phyloP scores from a whole-genome alignment of 2,329 filamentous ascomycete species.

The Alternaria tenuissima region DNA sequence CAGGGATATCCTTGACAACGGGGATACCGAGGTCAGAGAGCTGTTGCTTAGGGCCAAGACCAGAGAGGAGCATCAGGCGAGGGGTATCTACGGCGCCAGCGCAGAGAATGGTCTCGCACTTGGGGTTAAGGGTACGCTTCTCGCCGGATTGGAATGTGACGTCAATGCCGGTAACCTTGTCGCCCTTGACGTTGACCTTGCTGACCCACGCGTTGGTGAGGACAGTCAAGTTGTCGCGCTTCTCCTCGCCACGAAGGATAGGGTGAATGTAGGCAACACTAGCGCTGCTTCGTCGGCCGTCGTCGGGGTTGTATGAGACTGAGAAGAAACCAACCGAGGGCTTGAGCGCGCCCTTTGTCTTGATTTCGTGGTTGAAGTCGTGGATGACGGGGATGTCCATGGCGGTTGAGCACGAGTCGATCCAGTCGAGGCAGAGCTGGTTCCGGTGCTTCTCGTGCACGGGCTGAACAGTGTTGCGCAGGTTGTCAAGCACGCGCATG shows the following conservation, averaged over 20 bases:
- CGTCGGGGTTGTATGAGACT: conserved; percentile 89
- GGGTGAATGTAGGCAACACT: conserved; percentile 94
- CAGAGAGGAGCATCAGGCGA: conserved; percentile 65
- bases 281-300: conserved; percentile 82
- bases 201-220: conserved; percentile 89
- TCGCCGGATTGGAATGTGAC: conserved; percentile 69
- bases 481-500: conserved; percentile 80
- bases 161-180: conserved; percentile 76
- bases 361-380: conserved; percentile 89
- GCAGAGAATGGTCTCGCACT: conserved; percentile 79
- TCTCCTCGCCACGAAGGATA: conserved; percentile 83
- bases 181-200: conserved; percentile 75
- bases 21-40: conserved; percentile 58
- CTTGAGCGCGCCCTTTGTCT: conserved; percentile 73
- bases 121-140: conserved; percentile 65
- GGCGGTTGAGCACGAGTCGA: conserved; percentile 78
- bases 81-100: conserved; percentile 85
- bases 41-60: conserved; percentile 59
- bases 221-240: conserved; percentile 82
- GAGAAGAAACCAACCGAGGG: conserved; percentile 89
- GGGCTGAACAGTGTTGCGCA: conserved; percentile 89
- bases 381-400: conserved; percentile 81
- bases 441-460: conserved; percentile 87
- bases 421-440: conserved; percentile 91
- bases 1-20: conserved; percentile 67